Evolutionary conservation across 2,329 filamentous ascomycete species (phyloP), one percentile per base, ranked within the genome.

Genomic region (Cercospora brassicicola): DNA sequence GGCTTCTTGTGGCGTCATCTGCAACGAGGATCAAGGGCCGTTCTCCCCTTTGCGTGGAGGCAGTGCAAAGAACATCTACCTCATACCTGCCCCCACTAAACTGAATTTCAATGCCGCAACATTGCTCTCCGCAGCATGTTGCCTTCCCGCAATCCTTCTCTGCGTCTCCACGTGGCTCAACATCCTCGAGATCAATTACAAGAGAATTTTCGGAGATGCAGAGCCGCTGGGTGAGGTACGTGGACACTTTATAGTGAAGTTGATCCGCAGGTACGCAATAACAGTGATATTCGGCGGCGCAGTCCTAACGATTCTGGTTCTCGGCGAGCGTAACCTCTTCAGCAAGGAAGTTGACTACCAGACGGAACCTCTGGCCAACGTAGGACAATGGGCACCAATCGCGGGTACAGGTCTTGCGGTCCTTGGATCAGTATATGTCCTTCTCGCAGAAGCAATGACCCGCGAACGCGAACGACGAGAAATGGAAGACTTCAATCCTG

Each of bases 311-410:
- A 86, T 90, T 4, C 78, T 91, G 3, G 80, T 88, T 3, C 77
- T 88, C 0, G 89, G 89, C 0, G 89, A 91, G 76, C 81, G 82
- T 33, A 91, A 91, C 71, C 88, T 91, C 70, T 90, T 83, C 71
- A 90, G 86, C 59, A 20, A 64, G 0, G 86, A 85, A 65, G 81
- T 91, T 3, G 72, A 70, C 0, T 89, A 86, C 67, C 82, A 89
- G 68, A 90, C 86, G 0, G 89, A 91, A 68, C 87, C 88, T 0
- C 86, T 90, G 62, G 81, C 81, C 4, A 88, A 85, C 69, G 82
- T 90, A 59, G 84, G 86, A 39, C 86, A 89, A 78, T 89, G 87
- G 87, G 83, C 83, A 13, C 86, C 87, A 0, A 84, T 89, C 8
- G 85, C 85, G 23, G 88, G 86, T 53, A 88, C 88, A 2, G 82